Conservation (phyloP, 2,329 filamentous ascomycete genomes). For the Fusarium circinatum region DNA sequence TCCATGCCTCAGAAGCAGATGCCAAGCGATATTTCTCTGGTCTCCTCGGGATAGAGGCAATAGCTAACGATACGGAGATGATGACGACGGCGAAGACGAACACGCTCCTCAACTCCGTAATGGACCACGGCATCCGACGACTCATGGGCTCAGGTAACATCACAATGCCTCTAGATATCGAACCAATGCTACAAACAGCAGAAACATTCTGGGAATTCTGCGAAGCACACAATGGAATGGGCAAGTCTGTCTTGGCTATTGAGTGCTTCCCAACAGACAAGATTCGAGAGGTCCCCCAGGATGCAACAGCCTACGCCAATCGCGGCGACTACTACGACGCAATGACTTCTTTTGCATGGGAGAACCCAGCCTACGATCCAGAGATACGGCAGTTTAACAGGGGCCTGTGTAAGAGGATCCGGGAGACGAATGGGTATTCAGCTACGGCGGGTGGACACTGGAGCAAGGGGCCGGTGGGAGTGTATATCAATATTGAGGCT, state of each 20-base stretch:
- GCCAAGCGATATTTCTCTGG: constrained; percentile 36
- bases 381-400: constrained; percentile 53
- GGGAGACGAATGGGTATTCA: constrained; percentile 40
- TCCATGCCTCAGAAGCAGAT: constrained; percentile 28
- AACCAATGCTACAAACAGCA: constrained; percentile 43
- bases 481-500: constrained; percentile 47
- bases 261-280: constrained; percentile 56
- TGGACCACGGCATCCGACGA: constrained; percentile 41
- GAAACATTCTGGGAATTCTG: constrained; percentile 45
- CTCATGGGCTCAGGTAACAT: constrained; percentile 42
- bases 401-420: constrained; percentile 43
- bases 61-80: constrained; percentile 16
- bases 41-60: constrained; percentile 22
- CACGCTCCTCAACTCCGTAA: constrained; percentile 39
- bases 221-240: constrained; percentile 33
- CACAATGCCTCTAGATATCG: constrained; percentile 49
- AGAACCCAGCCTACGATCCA: constrained; percentile 49
- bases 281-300: constrained; percentile 48
- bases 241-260: constrained; percentile 45
- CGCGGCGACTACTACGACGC: constrained; percentile 57
- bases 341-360: constrained; percentile 54
- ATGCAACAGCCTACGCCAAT: constrained; percentile 57
- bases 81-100: constrained; percentile 40
- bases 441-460: constrained; percentile 20
- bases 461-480: constrained; percentile 40